Conservation (phyloP, 306 rosid species). For the Gastrolobium bilobum region DNA sequence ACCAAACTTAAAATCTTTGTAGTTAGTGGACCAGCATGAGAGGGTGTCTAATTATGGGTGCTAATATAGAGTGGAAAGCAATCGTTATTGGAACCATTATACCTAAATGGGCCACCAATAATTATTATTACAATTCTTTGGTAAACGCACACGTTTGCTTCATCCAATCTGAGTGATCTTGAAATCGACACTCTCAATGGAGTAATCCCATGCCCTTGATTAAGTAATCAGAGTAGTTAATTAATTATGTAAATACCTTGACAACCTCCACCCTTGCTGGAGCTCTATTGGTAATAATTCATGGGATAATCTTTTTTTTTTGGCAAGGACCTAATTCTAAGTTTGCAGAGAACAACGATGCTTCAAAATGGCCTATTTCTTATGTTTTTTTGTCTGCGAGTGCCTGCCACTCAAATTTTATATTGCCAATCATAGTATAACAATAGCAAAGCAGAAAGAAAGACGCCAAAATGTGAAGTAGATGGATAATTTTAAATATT, state of each 20-base stretch:
- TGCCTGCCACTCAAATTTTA: slow-evolving; percentile 47
- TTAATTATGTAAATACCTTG: slow-evolving; percentile 34
- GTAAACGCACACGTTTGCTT: slow-evolving; percentile 24
- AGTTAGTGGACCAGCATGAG: slow-evolving; percentile 45
- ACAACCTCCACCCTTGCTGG: slow-evolving; percentile 32
- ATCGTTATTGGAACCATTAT: slow-evolving; percentile 48
- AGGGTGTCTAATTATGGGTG: slow-evolving; percentile 21
- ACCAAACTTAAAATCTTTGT: slow-evolving; percentile 29
- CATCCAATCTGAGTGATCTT: slow-evolving; percentile 20
- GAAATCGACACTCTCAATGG: neutral
- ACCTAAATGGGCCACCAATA: slow-evolving; percentile 47
- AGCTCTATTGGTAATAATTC: slow-evolving; percentile 29
- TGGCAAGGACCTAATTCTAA: neutral
- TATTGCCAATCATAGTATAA: neutral
- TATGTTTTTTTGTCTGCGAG: neutral
- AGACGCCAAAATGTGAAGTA: slow-evolving; percentile 37
- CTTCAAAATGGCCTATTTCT: slow-evolving; percentile 3
- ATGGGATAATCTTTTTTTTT: slow-evolving; percentile 47
- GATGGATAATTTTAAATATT: slow-evolving; percentile 51
- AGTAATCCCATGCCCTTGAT: neutral
- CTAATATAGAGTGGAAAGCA: slow-evolving; percentile 40
- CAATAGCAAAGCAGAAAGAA: slow-evolving; percentile 5
- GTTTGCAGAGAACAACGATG: slow-evolving; percentile 22
- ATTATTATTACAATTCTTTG: slow-evolving; percentile 20
- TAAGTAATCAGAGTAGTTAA: slow-evolving; percentile 35